phyloP scores from a whole-genome alignment of 179 eudicot genomes.

The Dionaea muscipula region DNA sequence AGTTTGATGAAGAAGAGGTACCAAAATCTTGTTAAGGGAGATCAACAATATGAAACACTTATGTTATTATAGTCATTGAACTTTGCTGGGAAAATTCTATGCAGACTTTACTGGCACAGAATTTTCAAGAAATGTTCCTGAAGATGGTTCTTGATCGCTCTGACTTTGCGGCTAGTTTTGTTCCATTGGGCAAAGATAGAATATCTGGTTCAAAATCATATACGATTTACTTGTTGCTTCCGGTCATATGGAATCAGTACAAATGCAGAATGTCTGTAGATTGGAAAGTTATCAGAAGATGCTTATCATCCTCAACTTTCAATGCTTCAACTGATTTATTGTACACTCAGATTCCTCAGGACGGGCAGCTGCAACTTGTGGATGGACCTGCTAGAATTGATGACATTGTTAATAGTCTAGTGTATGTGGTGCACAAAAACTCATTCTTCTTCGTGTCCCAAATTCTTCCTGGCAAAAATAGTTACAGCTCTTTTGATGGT shows the following conservation, averaged over 20 bases:
- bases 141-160: slow-evolving; percentile 73
- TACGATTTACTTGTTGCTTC: slow-evolving; percentile 72
- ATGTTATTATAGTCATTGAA: not conserved
- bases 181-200: slow-evolving; percentile 35
- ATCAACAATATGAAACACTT: not conserved
- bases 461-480: slow-evolving; percentile 47
- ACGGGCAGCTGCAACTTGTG: slow-evolving; percentile 47
- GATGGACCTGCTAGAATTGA: slow-evolving; percentile 45
- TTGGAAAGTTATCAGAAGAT: slow-evolving; percentile 61
- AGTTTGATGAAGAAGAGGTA: slow-evolving; percentile 63
- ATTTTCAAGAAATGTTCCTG: slow-evolving; percentile 68
- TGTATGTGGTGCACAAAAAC: slow-evolving; percentile 59
- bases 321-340: slow-evolving; percentile 14
- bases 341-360: slow-evolving; percentile 11
- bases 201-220: slow-evolving; percentile 24
- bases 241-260: slow-evolving; percentile 31
- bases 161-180: slow-evolving; percentile 42
- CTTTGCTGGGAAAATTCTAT: slow-evolving; percentile 10
- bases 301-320: slow-evolving; percentile 80
- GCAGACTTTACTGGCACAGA: slow-evolving; percentile 52
- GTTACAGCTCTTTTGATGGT: slow-evolving; percentile 36
- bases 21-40: not conserved
- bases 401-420: slow-evolving; percentile 65
- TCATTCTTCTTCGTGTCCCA: slow-evolving; percentile 69
- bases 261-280: slow-evolving; percentile 37